Percentiles rank a stretch among this genome's conserved stretches.
phyloP scores from a whole-genome alignment of 805 yeast genomes.

The Teunomyces barrocoloradensis region DNA sequence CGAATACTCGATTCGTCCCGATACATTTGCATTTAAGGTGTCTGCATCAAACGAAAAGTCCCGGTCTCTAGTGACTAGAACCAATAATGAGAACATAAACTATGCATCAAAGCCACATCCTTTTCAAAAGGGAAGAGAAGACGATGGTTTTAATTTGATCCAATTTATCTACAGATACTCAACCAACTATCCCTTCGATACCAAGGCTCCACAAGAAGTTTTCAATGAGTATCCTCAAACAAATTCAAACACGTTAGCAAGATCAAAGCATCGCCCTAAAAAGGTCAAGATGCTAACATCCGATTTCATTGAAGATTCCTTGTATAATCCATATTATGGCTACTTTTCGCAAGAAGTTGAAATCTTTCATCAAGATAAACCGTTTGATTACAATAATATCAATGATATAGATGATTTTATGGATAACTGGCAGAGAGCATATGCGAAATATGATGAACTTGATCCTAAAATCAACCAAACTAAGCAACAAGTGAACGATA shows the following conservation, averaged over 20 bases:
- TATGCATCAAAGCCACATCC: slow-evolving; percentile 18
- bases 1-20: slow-evolving; percentile 45
- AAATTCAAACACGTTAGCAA: slow-evolving; percentile 30
- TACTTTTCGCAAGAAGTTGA: slow-evolving; percentile 78
- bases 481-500: slow-evolving; percentile 11
- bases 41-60: slow-evolving; percentile 20
- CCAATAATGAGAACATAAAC: background rate
- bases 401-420: slow-evolving; percentile 68
- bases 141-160: slow-evolving; percentile 23
- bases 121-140: slow-evolving; percentile 17
- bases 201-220: slow-evolving; percentile 37
- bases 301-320: slow-evolving; percentile 81
- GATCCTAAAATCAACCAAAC: slow-evolving; percentile 11
- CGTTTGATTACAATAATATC: slow-evolving; percentile 60
- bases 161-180: slow-evolving; percentile 38
- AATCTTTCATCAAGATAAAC: slow-evolving; percentile 64
- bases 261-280: slow-evolving; percentile 48
- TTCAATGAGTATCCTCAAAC: slow-evolving; percentile 35
- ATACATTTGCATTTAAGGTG: slow-evolving; percentile 44
- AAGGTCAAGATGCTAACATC: slow-evolving; percentile 68
- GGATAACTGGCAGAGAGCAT: slow-evolving; percentile 63
- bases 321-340: slow-evolving; percentile 80
- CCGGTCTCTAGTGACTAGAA: slow-evolving; percentile 11
- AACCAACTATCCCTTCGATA: slow-evolving; percentile 41
- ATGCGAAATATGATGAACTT: slow-evolving; percentile 47